Base-by-base conservation (phyloP, 2,329 filamentous ascomycete genomes). In the Endoconidiophora polonica region DNA sequence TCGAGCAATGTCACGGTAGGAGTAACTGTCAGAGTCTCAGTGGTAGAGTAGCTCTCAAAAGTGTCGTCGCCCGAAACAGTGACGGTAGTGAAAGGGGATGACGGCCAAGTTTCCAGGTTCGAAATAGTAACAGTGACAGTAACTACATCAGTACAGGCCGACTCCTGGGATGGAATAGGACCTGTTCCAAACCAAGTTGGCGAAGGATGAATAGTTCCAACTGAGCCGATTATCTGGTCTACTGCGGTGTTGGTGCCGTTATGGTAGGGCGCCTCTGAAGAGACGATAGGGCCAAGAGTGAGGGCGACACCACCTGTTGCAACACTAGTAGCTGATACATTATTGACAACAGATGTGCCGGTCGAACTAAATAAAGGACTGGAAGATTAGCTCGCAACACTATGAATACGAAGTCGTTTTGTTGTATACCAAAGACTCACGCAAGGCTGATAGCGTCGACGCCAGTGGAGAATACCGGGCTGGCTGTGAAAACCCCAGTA, bases 71-170 rank as follows among this genome's bases (percentile, higher is more conserved):
- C 16, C 3, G 48, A 26, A 18, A 44, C 44, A 20, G 41, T 51
- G 22, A 47, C 33, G 36, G 41, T 52, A 14, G 46, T 52, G 40
- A 52, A 48, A 16, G 44, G 45, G 33, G 22, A 22, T 40, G n/a
- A 24, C 9, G 29, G 9, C 42, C 37, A 22, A 24, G 14, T 1
- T 39, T 55, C 24, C 53, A 29, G 12, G 54, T 55, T 29, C 49
- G 29, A 33, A 10, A 33, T 23, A 18, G 56, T 58, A 24, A 50
- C 50, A 3, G 52, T 53, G 5, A 50, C 33, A 18, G 52, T 53
- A 4, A 50, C 38, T 2, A 45, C 37, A 24, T 33, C 40, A 12
- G 41, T 49, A 7, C 40, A 49, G 12, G 12, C 24, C 6, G 23
- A 22, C 23, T 49, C 41, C 20, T 20, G 22, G 16, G 33, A 4